These are phyloP conservation scores for Alternaria alternata DNA, from an alignment of 2,329 filamentous ascomycete genomes.

Conservation along the genomic window DNA sequence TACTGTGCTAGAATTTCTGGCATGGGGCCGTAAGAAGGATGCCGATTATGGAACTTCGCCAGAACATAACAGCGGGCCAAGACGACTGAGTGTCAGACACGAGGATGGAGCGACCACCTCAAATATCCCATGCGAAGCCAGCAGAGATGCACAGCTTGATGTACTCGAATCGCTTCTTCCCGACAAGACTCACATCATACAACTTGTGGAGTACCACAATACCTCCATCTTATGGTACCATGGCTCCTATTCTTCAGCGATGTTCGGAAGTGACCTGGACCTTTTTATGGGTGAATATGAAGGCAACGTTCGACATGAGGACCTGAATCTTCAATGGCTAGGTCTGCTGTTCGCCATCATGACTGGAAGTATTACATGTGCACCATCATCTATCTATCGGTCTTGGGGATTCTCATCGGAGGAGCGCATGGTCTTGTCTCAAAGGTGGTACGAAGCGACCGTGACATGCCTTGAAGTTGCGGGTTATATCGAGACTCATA, in stretches of 20 bases:
- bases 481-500: constrained; percentile 51
- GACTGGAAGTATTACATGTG: constrained; percentile 53
- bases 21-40: constrained; percentile 59
- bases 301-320: constrained; percentile 44
- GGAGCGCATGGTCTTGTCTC: constrained; percentile 51
- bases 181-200: constrained; percentile 8
- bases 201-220: constrained; percentile 48
- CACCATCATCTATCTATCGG: constrained; percentile 35
- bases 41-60: constrained; percentile 19
- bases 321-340: constrained; percentile 55
- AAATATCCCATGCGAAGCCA: constrained; percentile 10
- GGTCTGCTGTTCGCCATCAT: constrained; percentile 55
- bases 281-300: constrained; percentile 35
- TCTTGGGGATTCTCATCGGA: constrained; percentile 53
- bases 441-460: constrained; percentile 55
- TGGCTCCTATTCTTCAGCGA: constrained; percentile 43
- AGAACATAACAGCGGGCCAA: constrained; percentile 23
- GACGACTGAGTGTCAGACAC: constrained; percentile 1
- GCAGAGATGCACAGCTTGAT: constrained; percentile 29
- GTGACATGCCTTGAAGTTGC: constrained; percentile 55
- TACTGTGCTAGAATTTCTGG: constrained; percentile 58
- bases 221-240: constrained; percentile 51
- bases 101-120: constrained; percentile 2
- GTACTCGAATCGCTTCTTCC: constrained; percentile 46
- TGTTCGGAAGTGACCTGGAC: constrained; percentile 13